Evolutionary conservation across 192 early-diverging fungal genomes (phyloP).

Genomic region (Entomortierella lignicola): DNA sequence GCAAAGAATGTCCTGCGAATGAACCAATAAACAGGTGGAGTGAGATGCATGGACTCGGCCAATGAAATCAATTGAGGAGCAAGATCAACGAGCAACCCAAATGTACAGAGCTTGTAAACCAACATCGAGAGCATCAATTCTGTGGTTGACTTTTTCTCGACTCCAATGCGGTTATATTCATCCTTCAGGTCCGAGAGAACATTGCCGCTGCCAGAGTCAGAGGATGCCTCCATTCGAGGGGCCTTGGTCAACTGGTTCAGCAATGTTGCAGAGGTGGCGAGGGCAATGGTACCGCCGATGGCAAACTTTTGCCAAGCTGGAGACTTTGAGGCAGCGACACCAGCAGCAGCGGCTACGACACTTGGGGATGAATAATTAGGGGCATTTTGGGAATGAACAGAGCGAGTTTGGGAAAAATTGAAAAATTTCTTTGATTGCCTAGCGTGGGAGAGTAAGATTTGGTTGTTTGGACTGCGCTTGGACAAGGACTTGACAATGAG

Average conservation of each 20-base stretch:
- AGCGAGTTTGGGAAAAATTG: slow-evolving; percentile 2
- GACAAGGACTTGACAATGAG: not conserved
- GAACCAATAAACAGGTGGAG: slow-evolving; percentile 68
- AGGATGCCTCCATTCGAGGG: slow-evolving; percentile 25
- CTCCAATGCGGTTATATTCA: slow-evolving; percentile 53
- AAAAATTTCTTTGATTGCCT: not conserved
- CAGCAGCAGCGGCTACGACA: slow-evolving; percentile 5
- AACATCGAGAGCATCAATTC: slow-evolving; percentile 72
- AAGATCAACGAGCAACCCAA: slow-evolving; percentile 69
- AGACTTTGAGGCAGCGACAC: slow-evolving; percentile 4
- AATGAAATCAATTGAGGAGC: slow-evolving; percentile 67
- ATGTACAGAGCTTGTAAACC: slow-evolving; percentile 79
- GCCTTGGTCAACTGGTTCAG: slow-evolving; percentile 41
- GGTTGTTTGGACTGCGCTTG: slow-evolving; percentile 6
- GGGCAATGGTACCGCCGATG: slow-evolving; percentile 45
- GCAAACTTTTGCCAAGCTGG: slow-evolving; percentile 48
- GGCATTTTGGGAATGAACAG: not conserved
- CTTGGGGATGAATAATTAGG: no score
- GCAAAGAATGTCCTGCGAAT: slow-evolving; percentile 91
- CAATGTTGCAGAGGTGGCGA: slow-evolving; percentile 40
- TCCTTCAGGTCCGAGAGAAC: slow-evolving; percentile 51
- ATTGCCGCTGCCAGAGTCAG: not conserved
- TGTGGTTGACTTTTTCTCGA: slow-evolving; percentile 61
- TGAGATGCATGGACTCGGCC: slow-evolving; percentile 63
- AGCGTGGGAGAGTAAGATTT: slow-evolving; percentile 34